Conservation (phyloP, 306 rosid genomes). For the Trifolium pratense region DNA sequence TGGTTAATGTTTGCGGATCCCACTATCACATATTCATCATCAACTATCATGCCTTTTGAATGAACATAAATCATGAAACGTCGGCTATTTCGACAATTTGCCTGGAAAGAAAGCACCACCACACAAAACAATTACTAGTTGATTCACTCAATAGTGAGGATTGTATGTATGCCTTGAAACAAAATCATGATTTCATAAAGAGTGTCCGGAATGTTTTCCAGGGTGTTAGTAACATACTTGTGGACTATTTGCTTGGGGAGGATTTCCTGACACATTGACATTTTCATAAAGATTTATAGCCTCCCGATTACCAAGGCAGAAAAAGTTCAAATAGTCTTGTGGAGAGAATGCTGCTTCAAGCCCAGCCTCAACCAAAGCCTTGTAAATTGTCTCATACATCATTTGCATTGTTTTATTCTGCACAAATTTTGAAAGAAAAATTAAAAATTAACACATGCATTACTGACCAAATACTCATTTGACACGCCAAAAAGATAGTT, state of each 20-base stretch:
- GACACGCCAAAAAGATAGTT: constrained; percentile 4
- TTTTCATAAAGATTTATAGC: constrained; percentile 50
- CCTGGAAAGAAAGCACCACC: constrained; percentile 54
- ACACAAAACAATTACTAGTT: constrained; percentile 12
- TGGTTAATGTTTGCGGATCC: constrained; percentile 98
- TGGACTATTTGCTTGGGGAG: constrained; percentile 75
- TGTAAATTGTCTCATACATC: constrained; percentile 90
- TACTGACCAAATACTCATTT: constrained; percentile 36
- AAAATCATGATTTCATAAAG: neutral
- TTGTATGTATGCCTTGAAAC: constrained; percentile 14
- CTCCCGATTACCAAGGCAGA: constrained; percentile 94
- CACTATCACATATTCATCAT: constrained; percentile 84
- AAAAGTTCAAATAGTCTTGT: constrained; percentile 91
- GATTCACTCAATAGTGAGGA: constrained; percentile 14
- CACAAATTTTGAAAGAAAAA: constrained; percentile 32
- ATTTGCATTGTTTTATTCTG: constrained; percentile 98
- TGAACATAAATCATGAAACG: constrained; percentile 98
- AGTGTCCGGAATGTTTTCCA: neutral
- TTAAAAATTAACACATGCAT: constrained; percentile 30
- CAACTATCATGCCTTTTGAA: constrained; percentile 98
- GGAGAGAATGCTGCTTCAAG: constrained; percentile 83
- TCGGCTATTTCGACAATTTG: constrained; percentile 65
- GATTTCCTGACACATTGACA: constrained; percentile 52
- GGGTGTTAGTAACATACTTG: constrained; percentile 57
- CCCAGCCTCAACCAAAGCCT: constrained; percentile 86